These are phyloP conservation scores for Naumovozyma baii DNA, from an alignment of 805 yeast species.

Conservation along the genomic window DNA sequence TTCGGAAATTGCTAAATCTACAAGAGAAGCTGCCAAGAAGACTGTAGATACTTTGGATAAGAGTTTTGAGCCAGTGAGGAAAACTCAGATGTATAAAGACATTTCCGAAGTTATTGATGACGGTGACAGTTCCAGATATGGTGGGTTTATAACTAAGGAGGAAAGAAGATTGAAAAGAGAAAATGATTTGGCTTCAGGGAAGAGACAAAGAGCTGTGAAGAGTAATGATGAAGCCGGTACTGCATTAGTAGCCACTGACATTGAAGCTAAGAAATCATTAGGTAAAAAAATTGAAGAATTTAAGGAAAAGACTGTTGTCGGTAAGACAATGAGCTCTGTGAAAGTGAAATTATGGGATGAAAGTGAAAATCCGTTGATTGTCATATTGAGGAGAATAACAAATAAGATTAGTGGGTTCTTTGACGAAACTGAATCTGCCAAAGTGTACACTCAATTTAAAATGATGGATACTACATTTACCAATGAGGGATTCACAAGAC, in stretches of 20 bases:
- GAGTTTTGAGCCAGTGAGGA: slow-evolving; percentile 81
- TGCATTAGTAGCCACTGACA: slow-evolving; percentile 71
- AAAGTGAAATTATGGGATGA: slow-evolving; percentile 76
- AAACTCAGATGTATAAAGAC: slow-evolving; percentile 83
- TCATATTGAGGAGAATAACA: slow-evolving; percentile 66
- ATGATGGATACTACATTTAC: slow-evolving; percentile 85
- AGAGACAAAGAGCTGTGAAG: slow-evolving; percentile 56
- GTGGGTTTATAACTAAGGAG: slow-evolving; percentile 84
- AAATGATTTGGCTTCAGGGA: slow-evolving; percentile 48
- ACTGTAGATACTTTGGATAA: slow-evolving; percentile 84
- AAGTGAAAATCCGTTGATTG: slow-evolving; percentile 83
- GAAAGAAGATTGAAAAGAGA: slow-evolving; percentile 67
- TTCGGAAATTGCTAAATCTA: slow-evolving; percentile 79
- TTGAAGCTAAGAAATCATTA: slow-evolving; percentile 58
- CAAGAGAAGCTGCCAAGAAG: slow-evolving; percentile 72
- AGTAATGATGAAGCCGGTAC: slow-evolving; percentile 77
- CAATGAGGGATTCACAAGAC: slow-evolving; percentile 65
- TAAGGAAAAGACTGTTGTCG: slow-evolving; percentile 58
- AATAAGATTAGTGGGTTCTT: slow-evolving; percentile 80
- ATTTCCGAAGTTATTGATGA: slow-evolving; percentile 84
- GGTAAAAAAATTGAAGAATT: slow-evolving; percentile 59
- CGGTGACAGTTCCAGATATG: slow-evolving; percentile 80
- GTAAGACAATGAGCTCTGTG: slow-evolving; percentile 50
- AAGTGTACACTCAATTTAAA: slow-evolving; percentile 77
- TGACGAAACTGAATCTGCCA: slow-evolving; percentile 93